phyloP scores from a whole-genome alignment of 192 early-diverging fungal genomes.

The Dissophora globulifera region DNA sequence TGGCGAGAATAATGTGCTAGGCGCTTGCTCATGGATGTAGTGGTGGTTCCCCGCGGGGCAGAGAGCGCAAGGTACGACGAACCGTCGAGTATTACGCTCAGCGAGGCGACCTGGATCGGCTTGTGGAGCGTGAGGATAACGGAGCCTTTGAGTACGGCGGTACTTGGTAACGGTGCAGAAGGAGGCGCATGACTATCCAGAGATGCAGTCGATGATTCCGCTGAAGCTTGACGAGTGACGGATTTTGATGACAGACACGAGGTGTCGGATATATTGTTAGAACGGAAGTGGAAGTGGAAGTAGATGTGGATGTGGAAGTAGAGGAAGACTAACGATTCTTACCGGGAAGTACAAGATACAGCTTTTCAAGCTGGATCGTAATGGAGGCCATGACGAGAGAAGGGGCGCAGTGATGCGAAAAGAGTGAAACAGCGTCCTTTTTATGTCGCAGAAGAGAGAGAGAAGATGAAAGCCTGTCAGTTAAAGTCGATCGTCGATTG shows the following conservation, averaged over 20 bases:
- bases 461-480: too few species aligned
- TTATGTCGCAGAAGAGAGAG: too few species aligned
- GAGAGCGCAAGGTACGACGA: constrained; percentile 12
- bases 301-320: neutral
- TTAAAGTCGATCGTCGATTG: too few species aligned
- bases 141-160: constrained; percentile 2
- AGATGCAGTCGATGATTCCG: too few species aligned
- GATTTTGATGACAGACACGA: too few species aligned
- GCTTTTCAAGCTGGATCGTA: neutral
- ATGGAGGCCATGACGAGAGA: neutral
- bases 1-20: constrained; percentile 16
- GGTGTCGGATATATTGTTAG: too few species aligned
- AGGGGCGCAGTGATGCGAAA: too few species aligned
- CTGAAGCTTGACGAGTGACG: too few species aligned
- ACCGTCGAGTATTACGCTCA: constrained; percentile 12
- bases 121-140: constrained; percentile 13
- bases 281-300: neutral
- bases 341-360: neutral
- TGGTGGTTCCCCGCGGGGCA: neutral
- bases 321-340: neutral
- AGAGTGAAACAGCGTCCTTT: too few species aligned
- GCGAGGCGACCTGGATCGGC: constrained; percentile 11
- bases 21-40: neutral
- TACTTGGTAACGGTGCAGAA: too few species aligned
- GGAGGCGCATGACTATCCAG: too few species aligned